Evolutionary conservation across 2,329 filamentous ascomycete genomes (phyloP), one percentile per base, ranked within the genome.

Genomic region (Botrytis aclada): DNA sequence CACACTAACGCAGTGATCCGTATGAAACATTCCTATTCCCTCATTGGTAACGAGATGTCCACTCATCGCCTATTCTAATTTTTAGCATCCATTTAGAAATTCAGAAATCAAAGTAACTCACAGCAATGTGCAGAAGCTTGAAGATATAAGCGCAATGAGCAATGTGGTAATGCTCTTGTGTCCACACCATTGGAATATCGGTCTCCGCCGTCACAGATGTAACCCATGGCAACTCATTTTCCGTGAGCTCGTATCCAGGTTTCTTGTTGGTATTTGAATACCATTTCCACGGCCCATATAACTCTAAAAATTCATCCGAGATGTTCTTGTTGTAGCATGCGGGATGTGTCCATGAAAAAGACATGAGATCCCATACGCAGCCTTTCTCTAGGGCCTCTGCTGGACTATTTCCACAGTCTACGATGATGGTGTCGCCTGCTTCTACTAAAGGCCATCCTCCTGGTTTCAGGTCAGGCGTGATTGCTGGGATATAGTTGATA

Each of bases 321-420:
- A 63, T 60, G 29, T 69, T 60, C 47, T 69, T 61, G 25, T 73
- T 41, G 22, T 47, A 73, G 41, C 71, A 73, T 29, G 41, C 54
- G 12, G 64, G 64, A 64, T 63, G 71, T 14, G 56, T 64, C 71
- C 71, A 73, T 29, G 41, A 41, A 29, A 69, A 73, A 22, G 41
- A 61, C 71, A 73, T 73, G 58, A 70, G 43, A 56, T 73, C 71
- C 64, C 64, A 73, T 14, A 73, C 37, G 12, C 71, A 73, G 8
- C 71, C 71, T 41, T 51, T 54, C 32, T 39, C 71, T 54, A 70
- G 14, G 4, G 71, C 71, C 14, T 73, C 71, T 6, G 58, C 29
- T 45, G 71, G 71, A 61, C 22, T 64, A 22, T 34, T 70, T 14
- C 71, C 71, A 70, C 71, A 73, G 58, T 62, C 58, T 62, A 39